phyloP scores from a whole-genome alignment of 164 flowering plant species.

The Nymphaea colorata region DNA sequence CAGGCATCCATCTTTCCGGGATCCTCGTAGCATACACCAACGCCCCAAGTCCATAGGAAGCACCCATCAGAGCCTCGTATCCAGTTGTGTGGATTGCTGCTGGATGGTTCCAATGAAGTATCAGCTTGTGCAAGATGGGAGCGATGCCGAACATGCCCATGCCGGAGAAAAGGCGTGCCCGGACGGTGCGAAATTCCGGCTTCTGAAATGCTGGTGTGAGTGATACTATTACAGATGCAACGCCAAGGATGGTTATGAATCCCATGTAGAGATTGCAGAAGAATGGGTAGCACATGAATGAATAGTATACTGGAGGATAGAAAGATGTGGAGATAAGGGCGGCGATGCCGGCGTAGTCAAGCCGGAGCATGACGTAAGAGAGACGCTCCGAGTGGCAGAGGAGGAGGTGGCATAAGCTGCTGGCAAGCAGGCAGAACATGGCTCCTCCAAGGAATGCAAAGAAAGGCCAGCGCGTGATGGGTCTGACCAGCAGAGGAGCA shows the following conservation, averaged over 20 bases:
- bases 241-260: constrained; percentile 69
- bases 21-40: constrained; percentile 76
- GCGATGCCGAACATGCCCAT: constrained; percentile 86
- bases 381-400: constrained; percentile 79
- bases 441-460: constrained; percentile 92
- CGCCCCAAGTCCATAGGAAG: constrained; percentile 69
- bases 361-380: constrained; percentile 81
- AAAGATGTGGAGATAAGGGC: constrained; percentile 90
- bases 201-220: constrained; percentile 75
- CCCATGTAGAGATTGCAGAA: constrained; percentile 83
- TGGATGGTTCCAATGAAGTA: constrained; percentile 57
- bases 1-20: constrained; percentile 96
- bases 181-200: constrained; percentile 58
- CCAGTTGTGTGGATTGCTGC: constrained; percentile 84
- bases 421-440: constrained; percentile 88
- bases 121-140: constrained; percentile 82
- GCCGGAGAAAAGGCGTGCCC: constrained; percentile 69
- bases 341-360: constrained; percentile 93
- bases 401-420: constrained; percentile 92
- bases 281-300: constrained; percentile 94
- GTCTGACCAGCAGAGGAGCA: constrained; percentile 55
- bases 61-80: constrained; percentile 81
- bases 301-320: constrained; percentile 91
- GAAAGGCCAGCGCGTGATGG: constrained; percentile 95
- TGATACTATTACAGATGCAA: constrained; percentile 56